phyloP scores from a whole-genome alignment of 345 rosid species.

The Rhodamnia argentea region DNA sequence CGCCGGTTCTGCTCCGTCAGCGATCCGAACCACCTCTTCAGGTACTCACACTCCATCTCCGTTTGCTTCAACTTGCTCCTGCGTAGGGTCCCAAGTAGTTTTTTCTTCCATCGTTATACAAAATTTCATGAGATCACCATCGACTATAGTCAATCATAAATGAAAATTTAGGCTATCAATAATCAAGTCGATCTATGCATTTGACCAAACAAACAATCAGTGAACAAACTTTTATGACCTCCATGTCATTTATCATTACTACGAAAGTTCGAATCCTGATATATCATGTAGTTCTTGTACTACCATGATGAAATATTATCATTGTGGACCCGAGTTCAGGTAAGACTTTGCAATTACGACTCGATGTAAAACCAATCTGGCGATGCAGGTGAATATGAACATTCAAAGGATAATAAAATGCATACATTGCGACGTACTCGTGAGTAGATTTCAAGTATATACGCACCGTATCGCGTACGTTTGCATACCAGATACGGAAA shows the following conservation, averaged over 20 bases:
- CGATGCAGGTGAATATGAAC: not conserved
- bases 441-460: not conserved
- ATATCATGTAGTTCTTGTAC: not conserved
- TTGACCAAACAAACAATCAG: not conserved
- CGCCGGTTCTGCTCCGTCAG: conserved; percentile 84
- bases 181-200: not conserved
- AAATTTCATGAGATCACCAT: not conserved
- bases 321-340: not conserved
- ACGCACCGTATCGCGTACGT: not conserved
- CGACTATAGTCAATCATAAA: not conserved
- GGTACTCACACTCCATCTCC: conserved; percentile 87
- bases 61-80: conserved; percentile 98
- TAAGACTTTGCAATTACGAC: not conserved
- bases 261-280: too few relatives aligned
- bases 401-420: not conserved
- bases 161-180: not conserved
- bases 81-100: not conserved
- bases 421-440: not conserved
- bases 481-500: not conserved
- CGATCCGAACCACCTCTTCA: conserved; percentile 91
- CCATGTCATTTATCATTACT: too few relatives aligned
- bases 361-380: not conserved
- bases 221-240: not conserved
- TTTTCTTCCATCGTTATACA: not conserved
- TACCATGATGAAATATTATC: not conserved